Evolutionary conservation across 331 rosid genomes (phyloP), one percentile per base, ranked within the genome.

Genomic region (Phaseolus coccineus): DNA sequence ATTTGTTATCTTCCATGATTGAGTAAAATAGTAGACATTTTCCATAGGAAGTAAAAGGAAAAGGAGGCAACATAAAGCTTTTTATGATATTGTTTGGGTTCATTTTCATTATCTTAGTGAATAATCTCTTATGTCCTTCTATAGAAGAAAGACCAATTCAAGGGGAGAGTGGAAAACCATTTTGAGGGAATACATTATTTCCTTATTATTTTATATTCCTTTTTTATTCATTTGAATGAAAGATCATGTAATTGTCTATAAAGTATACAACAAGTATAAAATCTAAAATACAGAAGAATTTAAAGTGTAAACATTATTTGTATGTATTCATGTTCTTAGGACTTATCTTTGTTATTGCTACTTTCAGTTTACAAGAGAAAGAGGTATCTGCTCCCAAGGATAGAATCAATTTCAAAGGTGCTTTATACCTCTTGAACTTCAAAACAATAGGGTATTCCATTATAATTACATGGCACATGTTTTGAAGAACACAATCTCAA

Each of bases 401-500:
- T 46, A 33, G 71, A 56, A 16, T 67, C 64, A 57, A 52, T 44
- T 69, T 78, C 44, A 3, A 19, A 70, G 83, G 64, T 59, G 63
- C 65, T 48, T 59, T 58, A 46, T 78, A 65, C 77, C 82, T 69
- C 62, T 57, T 15, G 39, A 78, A 69, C 30, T 47, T 56, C 6
- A 25, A 55, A 73, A 56, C 16, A 22, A 53, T 48, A 48, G 58
- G 57, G 4, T 47, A 50, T 48, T 70, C 59, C 63, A 71, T 71
- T 16, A n/a, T 71, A 51, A 16, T 19, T 51, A 71, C 52, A 24
- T 8, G 1, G 9, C 67, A 13, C 25, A 53, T n/a, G 11, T 30
- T 55, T 35, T 69, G 28, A 42, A 57, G 50, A 31, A 56, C 16
- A 78, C 19, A 69, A 48, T 70, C 22, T 51, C 7, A 30, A 70